Conservation (phyloP, 2,329 filamentous ascomycete genomes). For the Aspergillus ustus region DNA sequence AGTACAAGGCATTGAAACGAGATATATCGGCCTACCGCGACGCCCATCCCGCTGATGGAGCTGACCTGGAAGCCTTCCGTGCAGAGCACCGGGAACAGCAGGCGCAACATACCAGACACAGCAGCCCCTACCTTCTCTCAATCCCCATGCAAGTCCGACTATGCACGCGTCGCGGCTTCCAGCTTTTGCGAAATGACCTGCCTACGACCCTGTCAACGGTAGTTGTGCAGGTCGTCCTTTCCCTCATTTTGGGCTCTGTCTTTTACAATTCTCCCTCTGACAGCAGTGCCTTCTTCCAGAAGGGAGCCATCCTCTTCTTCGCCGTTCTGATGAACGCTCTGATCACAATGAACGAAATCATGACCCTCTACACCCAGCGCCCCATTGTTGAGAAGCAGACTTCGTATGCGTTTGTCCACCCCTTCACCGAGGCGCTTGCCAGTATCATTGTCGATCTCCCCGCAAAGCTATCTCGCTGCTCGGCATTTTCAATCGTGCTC, state of each 20-base stretch:
- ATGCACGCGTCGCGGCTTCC: constrained; percentile 19
- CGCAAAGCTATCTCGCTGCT: constrained; percentile 14
- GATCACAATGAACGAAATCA: constrained; percentile 62
- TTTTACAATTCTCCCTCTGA: constrained; percentile 19
- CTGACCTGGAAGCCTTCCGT: constrained; percentile 13
- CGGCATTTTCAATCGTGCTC: constrained; percentile 38
- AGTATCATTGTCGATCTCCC: constrained; percentile 19
- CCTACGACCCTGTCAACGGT: constrained; percentile 16
- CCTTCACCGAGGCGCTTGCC: constrained; percentile 19
- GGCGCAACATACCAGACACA: constrained; percentile 7
- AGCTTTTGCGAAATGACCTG: constrained; percentile 20
- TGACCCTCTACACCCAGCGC: constrained; percentile 48
- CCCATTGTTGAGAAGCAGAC: constrained; percentile 21
- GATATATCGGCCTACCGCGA: constrained; percentile 37
- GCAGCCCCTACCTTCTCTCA: constrained; percentile 18
- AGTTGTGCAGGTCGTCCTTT: constrained; percentile 16
- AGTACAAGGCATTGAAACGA: constrained; percentile 32
- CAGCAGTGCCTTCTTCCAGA: constrained; percentile 20
- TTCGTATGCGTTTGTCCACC: constrained; percentile 22
- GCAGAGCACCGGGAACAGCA: constrained; percentile 14
- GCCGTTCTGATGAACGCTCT: constrained; percentile 83
- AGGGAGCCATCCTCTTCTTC: constrained; percentile 69
- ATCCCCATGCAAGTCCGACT: constrained; percentile 19
- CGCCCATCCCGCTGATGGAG: neutral
- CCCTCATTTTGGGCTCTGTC: constrained; percentile 20